A percentile compares a stretch with the other conserved stretches of the same genome.
phyloP scores from a whole-genome alignment of 371 early-diverging fungal species.

The Haplosporangium sp. region DNA sequence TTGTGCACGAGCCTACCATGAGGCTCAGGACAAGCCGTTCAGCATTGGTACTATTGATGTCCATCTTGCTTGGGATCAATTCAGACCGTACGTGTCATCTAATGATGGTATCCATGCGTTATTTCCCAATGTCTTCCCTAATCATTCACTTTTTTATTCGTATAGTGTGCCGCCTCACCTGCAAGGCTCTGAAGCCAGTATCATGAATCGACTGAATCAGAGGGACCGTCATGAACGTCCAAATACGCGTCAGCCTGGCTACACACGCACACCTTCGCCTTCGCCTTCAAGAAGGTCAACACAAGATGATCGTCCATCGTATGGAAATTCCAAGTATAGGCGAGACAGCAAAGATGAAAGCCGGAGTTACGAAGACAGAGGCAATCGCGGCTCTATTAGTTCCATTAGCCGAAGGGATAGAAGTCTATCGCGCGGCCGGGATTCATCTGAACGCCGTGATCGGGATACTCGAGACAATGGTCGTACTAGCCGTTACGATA shows the following conservation, averaged over 20 bases:
- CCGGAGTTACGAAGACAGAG: constrained; percentile 1
- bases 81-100: constrained; percentile 20
- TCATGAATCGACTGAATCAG: not conserved
- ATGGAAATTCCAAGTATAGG: not conserved
- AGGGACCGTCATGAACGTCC: constrained; percentile 4
- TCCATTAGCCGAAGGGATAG: constrained; percentile 10
- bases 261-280: constrained; percentile 13
- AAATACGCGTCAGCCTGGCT: not conserved
- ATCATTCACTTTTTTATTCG: too few species aligned
- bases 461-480: constrained; percentile 12
- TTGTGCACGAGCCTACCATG: constrained; percentile 32
- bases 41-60: constrained; percentile 21
- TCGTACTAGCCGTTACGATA: not conserved
- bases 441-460: constrained; percentile 9
- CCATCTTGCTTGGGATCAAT: constrained; percentile 35
- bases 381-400: not conserved
- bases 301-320: too few species aligned
- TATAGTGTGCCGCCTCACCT: too few species aligned
- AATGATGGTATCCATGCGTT: not conserved
- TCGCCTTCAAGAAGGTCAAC: constrained; percentile 5
- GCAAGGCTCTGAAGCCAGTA: not conserved
- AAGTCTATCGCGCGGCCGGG: constrained; percentile 17
- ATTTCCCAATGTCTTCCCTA: too few species aligned
- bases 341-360: constrained; percentile 12
- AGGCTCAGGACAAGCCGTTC: constrained; percentile 20